Conservation (phyloP, 2,329 filamentous ascomycete species). For the Pseudovirgaria hyperparasitica region DNA sequence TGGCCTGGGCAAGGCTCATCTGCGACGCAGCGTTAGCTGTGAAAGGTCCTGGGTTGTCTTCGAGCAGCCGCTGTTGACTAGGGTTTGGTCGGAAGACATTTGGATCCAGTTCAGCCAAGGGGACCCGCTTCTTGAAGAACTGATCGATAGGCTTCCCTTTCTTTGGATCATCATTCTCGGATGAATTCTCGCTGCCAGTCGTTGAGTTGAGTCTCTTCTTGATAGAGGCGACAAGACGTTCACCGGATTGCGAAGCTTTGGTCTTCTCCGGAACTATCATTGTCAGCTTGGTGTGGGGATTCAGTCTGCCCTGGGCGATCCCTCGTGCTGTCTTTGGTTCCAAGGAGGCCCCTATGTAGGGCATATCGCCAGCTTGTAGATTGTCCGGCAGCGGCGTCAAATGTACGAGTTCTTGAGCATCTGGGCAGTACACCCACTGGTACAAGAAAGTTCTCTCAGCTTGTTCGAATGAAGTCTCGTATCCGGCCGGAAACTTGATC, state of each 20-base stretch:
- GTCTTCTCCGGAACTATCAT: slow-evolving; percentile 31
- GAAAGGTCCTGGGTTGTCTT: slow-evolving; percentile 36
- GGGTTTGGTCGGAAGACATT: slow-evolving; percentile 56
- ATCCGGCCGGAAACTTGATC: slow-evolving; percentile 65
- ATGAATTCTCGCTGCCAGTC: slow-evolving; percentile 8
- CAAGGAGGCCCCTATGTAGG: slow-evolving; percentile 67
- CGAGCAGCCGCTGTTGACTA: slow-evolving; percentile 47
- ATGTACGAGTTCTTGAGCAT: slow-evolving; percentile 56
- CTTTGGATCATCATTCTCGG: slow-evolving; percentile 42
- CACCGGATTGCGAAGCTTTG: slow-evolving; percentile 17
- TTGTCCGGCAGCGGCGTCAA: slow-evolving; percentile 54
- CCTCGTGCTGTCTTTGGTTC: slow-evolving; percentile 55
- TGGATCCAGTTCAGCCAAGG: slow-evolving; percentile 54
- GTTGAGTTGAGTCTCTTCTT: slow-evolving; percentile 10
- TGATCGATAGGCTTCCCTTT: slow-evolving; percentile 47
- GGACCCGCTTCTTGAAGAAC: slow-evolving; percentile 53
- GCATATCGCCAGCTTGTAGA: slow-evolving; percentile 55
- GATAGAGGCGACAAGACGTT: slow-evolving; percentile 24
- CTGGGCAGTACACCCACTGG: slow-evolving; percentile 86
- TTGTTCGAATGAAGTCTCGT: slow-evolving; percentile 67
- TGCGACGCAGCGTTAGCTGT: slow-evolving; percentile 35
- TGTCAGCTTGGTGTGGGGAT: slow-evolving; percentile 82
- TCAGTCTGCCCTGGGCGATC: slow-evolving; percentile 69
- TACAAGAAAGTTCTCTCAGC: slow-evolving; percentile 89
- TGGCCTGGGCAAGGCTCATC: slow-evolving; percentile 12